Conservation (phyloP, 768 basidiomycete species). For the Kwoniella dendrophila region DNA sequence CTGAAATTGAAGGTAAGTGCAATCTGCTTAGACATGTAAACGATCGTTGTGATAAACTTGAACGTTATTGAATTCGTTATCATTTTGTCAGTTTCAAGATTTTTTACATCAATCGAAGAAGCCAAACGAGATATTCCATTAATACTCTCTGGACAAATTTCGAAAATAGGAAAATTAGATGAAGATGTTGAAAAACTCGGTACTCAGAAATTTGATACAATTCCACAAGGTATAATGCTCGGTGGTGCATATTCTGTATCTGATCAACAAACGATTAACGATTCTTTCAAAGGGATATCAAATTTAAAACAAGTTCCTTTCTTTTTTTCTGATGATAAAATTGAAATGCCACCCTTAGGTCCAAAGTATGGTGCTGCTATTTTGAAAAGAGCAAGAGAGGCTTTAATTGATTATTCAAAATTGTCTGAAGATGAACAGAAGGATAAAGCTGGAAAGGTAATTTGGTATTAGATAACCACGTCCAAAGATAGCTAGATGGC, state of each 20-base stretch:
- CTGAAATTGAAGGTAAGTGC: neutral
- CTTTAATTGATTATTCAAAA: no score
- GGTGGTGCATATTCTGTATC: neutral
- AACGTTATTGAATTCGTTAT: neutral
- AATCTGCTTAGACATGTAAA: neutral
- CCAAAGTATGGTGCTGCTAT: neutral
- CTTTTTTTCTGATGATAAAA: neutral
- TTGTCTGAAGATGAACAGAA: no score
- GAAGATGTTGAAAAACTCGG: neutral
- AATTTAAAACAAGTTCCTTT: neutral
- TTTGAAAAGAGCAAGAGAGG: neutral
- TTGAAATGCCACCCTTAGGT: neutral
- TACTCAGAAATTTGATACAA: neutral
- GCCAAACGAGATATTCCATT: neutral
- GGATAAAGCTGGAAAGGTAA: no score
- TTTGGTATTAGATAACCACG: no score
- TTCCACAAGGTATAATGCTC: constrained; percentile 4
- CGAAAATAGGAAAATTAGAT: neutral
- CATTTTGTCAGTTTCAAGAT: constrained; percentile 4
- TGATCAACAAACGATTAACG: no score
- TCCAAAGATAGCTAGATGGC: no score
- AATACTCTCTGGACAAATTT: neutral
- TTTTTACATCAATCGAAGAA: neutral
- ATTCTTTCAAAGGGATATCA: no score
- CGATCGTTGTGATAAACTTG: neutral